Base-by-base conservation (phyloP, 2,329 filamentous ascomycete genomes). In the Aspergillus glaucus region DNA sequence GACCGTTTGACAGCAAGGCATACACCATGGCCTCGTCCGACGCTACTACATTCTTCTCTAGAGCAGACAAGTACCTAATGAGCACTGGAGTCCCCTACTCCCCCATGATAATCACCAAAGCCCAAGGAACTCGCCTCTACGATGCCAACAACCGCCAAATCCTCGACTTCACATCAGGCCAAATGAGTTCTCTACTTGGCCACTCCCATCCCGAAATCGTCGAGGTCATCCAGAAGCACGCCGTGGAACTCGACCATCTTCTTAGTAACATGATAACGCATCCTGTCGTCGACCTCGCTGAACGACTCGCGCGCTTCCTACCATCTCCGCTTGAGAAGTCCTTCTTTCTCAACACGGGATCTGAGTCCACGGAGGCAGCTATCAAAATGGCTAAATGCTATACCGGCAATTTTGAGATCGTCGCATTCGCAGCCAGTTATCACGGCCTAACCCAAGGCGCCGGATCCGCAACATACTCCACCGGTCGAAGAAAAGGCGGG, bases 351-450 rank as follows among this genome's bases (percentile, higher is more conserved):
- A 79, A 70, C 45, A 84, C 80, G 0, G 80, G 80, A 1, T 74
- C 72, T 2, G 79, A 84, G 59, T 75, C 70, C 41, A 80, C 75
- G 51, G 82, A 86, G 54, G 80, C 80, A 3, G 82, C 82, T 2
- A 81, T 86, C 49, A 79, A 81, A 49, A 73, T 86, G 55, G 82
- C 82, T 3, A 86, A 86, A 55, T 65, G 73, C 8, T 82, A 77
- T 57, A 86, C 82, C 0, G 80, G 81, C 1, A 84, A 82, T 45
- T 85, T 81, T 55, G 81, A 85, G 61, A 75, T 86, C 45, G 79
- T 85, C 4, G 82, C 73, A 0, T 69, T 85, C 46, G 74, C 73
- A 0, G 76, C 76, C 0, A 79, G 76, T 30, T 86, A 76, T 70
- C 82, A 86, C 62, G 82, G 82, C 14, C 70, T 86, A 50, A 85